Evolutionary conservation across 495 filamentous ascomycete genomes (phyloP).

Genomic region (Penicillium daleae): DNA sequence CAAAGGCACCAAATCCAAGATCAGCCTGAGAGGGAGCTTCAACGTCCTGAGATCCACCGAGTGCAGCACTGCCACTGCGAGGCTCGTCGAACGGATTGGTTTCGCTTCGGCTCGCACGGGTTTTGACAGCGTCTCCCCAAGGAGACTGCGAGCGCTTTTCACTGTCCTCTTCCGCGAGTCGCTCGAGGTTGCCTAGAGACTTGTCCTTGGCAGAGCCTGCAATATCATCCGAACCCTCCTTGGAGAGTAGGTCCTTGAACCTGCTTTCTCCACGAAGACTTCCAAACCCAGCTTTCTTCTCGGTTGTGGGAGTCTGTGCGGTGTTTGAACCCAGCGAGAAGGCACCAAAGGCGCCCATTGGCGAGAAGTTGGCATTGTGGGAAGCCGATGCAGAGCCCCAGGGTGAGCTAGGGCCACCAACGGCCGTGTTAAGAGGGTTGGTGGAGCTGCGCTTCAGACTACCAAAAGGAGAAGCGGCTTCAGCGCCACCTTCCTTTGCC

Average conservation of each 20-base stretch:
- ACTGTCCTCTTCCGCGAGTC: conserved; percentile 55
- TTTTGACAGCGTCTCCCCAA: conserved; percentile 57
- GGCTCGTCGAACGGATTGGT: conserved; percentile 80
- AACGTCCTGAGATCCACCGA: conserved; percentile 78
- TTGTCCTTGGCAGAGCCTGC: conserved; percentile 57
- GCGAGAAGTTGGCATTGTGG: conserved; percentile 61
- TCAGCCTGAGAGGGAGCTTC: conserved; percentile 58
- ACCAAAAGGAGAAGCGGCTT: conserved; percentile 59
- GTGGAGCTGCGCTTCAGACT: conserved; percentile 74
- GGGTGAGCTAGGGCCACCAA: conserved; percentile 62
- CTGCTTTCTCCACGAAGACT: conserved; percentile 76
- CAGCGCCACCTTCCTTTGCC: conserved; percentile 48
- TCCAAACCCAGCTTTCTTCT: conserved; percentile 72
- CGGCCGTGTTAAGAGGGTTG: conserved; percentile 55
- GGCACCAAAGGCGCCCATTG: conserved; percentile 85
- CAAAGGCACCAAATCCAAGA: conserved; percentile 67
- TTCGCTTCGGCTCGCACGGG: conserved; percentile 64
- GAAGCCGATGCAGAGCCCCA: conserved; percentile 67
- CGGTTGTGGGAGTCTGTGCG: conserved; percentile 56
- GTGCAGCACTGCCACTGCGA: conserved; percentile 74
- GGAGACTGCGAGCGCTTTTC: conserved; percentile 50
- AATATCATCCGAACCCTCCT: conserved; percentile 72
- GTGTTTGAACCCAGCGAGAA: conserved; percentile 65
- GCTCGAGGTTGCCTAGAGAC: conserved; percentile 53
- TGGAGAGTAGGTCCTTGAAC: conserved; percentile 80